These are phyloP conservation scores for Xylaria palmicola DNA, from an alignment of 495 filamentous ascomycete species.

Conservation along the genomic window DNA sequence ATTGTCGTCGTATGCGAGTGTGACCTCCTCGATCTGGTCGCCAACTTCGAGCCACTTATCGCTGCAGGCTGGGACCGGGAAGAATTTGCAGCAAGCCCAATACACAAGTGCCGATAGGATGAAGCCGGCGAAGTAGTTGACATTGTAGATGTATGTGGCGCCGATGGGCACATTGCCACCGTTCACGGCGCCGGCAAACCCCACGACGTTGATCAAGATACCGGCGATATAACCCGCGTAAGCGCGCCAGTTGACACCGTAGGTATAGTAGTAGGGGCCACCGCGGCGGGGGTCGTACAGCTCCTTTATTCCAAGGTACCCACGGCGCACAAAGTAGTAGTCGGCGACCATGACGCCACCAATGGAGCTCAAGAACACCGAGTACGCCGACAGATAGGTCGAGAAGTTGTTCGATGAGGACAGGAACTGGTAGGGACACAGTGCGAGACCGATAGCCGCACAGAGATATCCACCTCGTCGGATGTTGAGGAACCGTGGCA, in stretches of 20 bases:
- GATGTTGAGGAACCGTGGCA: slow-evolving; percentile 85
- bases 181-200: slow-evolving; percentile 77
- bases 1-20: slow-evolving; percentile 44
- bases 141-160: slow-evolving; percentile 81
- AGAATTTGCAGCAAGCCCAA: slow-evolving; percentile 63
- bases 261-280: slow-evolving; percentile 70
- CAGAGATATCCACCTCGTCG: slow-evolving; percentile 89
- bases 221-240: slow-evolving; percentile 83
- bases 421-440: slow-evolving; percentile 88
- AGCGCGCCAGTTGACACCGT: slow-evolving; percentile 77
- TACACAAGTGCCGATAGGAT: slow-evolving; percentile 69
- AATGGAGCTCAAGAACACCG: slow-evolving; percentile 91
- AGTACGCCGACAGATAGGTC: slow-evolving; percentile 92
- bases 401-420: slow-evolving; percentile 81
- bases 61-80: slow-evolving; percentile 71
- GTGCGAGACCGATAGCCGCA: slow-evolving; percentile 76
- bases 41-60: slow-evolving; percentile 81
- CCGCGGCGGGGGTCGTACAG: slow-evolving; percentile 71
- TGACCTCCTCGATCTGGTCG: slow-evolving; percentile 57
- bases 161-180: slow-evolving; percentile 67
- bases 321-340: slow-evolving; percentile 85
- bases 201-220: slow-evolving; percentile 90
- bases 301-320: slow-evolving; percentile 75
- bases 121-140: slow-evolving; percentile 89
- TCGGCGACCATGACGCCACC: slow-evolving; percentile 87